These are phyloP conservation scores for Xanthoconium purpureum DNA, from an alignment of 768 basidiomycete species.

Conservation along the genomic window DNA sequence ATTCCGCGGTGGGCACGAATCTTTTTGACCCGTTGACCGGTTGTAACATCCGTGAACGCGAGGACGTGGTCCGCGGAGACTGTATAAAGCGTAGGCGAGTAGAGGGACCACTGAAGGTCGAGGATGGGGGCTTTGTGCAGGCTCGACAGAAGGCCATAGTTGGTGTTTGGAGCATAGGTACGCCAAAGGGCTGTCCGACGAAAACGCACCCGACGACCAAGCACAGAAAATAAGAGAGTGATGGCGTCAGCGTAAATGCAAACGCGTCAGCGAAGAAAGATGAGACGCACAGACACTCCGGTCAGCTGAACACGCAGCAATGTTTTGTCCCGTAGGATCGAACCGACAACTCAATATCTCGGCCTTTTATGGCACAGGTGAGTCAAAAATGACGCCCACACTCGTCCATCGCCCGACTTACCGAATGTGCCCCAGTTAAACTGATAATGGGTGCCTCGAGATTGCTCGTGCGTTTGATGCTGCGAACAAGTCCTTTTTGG, in stretches of 20 bases:
- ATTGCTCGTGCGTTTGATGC: constrained; percentile 87
- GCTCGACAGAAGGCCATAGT: constrained; percentile 82
- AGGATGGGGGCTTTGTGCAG: constrained; percentile 89
- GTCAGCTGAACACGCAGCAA: constrained; percentile 91
- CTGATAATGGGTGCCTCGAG: constrained; percentile 94
- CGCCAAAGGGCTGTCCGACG: constrained; percentile 70
- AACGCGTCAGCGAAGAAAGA: background rate
- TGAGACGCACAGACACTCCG: constrained; percentile 76
- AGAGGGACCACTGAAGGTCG: constrained; percentile 88
- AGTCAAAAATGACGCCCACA: background rate
- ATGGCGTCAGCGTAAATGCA: background rate
- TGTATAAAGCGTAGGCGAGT: constrained; percentile 69
- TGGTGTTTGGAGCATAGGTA: constrained; percentile 88
- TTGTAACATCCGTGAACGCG: constrained; percentile 70
- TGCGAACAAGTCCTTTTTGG: constrained; percentile 77
- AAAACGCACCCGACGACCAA: background rate
- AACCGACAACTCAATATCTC: constrained; percentile 93
- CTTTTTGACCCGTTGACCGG: constrained; percentile 76
- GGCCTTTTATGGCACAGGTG: constrained; percentile 39
- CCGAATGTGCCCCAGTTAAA: constrained; percentile 81
- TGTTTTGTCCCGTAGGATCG: constrained; percentile 89
- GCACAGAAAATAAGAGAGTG: background rate
- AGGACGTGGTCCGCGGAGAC: constrained; percentile 90
- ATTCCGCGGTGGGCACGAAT: constrained; percentile 90
- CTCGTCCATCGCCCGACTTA: constrained; percentile 38